Evolutionary conservation across 2,329 filamentous ascomycete genomes (phyloP).

Genomic region (Sphaerulina musiva): DNA sequence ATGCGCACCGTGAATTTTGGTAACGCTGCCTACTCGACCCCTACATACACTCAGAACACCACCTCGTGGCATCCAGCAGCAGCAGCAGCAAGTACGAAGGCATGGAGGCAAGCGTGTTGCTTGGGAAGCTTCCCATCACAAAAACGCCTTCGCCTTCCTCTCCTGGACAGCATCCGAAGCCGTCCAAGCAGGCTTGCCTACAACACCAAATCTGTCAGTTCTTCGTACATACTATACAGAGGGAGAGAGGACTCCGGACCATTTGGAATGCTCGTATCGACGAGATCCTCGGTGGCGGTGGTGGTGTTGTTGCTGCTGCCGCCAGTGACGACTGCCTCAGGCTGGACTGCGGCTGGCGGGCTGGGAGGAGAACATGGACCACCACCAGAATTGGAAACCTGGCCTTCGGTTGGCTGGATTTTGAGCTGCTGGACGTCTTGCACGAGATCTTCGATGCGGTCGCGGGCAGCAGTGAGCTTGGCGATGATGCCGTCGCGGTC

Average conservation of each 20-base stretch:
- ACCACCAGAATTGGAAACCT: neutral
- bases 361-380: neutral
- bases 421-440: slow-evolving; percentile 23
- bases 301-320: slow-evolving; percentile 11
- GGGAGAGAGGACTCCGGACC: slow-evolving; percentile 12
- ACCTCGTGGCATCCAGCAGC: too few relatives aligned
- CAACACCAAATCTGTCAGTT: slow-evolving; percentile 7
- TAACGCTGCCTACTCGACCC: too few relatives aligned
- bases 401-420: slow-evolving; percentile 2
- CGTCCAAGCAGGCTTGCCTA: slow-evolving; percentile 14
- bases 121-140: too few relatives aligned
- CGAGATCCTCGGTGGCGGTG: neutral
- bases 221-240: slow-evolving; percentile 6
- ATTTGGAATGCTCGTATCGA: slow-evolving; percentile 24
- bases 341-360: slow-evolving; percentile 14
- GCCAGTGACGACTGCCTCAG: slow-evolving; percentile 16
- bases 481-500: slow-evolving; percentile 21
- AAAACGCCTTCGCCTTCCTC: neutral
- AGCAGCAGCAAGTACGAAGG: too few relatives aligned
- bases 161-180: slow-evolving; percentile 9
- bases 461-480: slow-evolving; percentile 14
- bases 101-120: too few relatives aligned
- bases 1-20: too few relatives aligned
- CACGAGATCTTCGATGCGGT: slow-evolving; percentile 12
- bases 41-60: too few relatives aligned